phyloP scores from a whole-genome alignment of 139 green algal species.

The Picochlorum sp. region DNA sequence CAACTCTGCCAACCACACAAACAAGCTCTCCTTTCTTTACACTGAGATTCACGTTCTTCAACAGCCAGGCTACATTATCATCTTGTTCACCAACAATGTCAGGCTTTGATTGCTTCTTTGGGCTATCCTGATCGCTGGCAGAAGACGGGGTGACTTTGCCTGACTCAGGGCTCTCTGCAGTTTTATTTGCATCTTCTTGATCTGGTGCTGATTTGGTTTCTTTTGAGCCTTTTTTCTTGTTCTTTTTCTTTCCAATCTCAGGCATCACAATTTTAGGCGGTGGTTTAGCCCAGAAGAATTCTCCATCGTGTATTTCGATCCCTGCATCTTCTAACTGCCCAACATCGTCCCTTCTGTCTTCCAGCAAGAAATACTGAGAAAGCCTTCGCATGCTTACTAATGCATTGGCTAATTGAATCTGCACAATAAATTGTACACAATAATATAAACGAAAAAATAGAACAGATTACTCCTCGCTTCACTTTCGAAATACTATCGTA shows the following conservation, averaged over 20 bases:
- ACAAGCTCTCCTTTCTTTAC: constrained; percentile 52
- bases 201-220: neutral
- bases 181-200: neutral
- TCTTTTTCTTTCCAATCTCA: constrained; percentile 7
- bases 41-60: constrained; percentile 49
- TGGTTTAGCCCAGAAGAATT: constrained; percentile 32
- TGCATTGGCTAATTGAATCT: constrained; percentile 41
- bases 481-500: too few relatives aligned
- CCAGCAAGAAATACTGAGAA: constrained; percentile 31
- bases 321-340: constrained; percentile 10
- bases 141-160: neutral
- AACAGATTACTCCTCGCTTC: too few relatives aligned
- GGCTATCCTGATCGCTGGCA: neutral
- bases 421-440: neutral
- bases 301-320: constrained; percentile 17
- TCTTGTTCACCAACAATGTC: neutral
- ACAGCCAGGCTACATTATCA: constrained; percentile 17
- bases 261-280: neutral
- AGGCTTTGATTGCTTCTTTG: neutral
- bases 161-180: neutral
- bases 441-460: neutral
- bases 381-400: constrained; percentile 40
- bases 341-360: constrained; percentile 33
- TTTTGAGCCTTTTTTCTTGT: constrained; percentile 5
- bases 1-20: constrained; percentile 69